These are phyloP conservation scores for Xerocomus brunneocitrinus DNA, from an alignment of 768 basidiomycete genomes.

Conservation along the genomic window DNA sequence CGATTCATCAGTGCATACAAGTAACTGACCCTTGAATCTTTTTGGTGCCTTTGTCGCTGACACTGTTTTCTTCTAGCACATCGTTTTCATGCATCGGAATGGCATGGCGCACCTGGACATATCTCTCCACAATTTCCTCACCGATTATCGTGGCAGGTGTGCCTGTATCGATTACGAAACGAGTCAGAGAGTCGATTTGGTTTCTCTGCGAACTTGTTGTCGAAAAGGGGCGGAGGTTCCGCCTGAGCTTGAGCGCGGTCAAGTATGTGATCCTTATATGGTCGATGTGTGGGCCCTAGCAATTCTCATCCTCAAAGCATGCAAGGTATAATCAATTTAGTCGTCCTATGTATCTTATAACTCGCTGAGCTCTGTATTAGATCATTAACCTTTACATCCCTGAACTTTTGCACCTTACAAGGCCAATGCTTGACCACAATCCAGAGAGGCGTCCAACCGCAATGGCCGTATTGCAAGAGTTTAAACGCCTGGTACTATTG, in stretches of 20 bases:
- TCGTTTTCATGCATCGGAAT: conserved; percentile 65
- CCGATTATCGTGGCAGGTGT: conserved; percentile 58
- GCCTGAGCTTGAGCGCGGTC: conserved; percentile 59
- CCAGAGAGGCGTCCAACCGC: conserved; percentile 52
- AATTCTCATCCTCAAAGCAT: conserved; percentile 57
- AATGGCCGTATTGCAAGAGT: conserved; percentile 43
- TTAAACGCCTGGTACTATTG: conserved; percentile 44
- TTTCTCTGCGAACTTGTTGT: conserved; percentile 36
- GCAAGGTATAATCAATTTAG: conserved; percentile 47
- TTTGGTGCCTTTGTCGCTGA: background rate
- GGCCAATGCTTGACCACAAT: conserved; percentile 54
- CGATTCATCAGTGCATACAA: conserved; percentile 66
- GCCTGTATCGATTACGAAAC: conserved; percentile 74
- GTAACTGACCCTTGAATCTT: conserved; percentile 30
- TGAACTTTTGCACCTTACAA: conserved; percentile 52
- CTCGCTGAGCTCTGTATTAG: conserved; percentile 32
- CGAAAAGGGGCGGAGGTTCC: conserved; percentile 63
- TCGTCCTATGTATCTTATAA: background rate
- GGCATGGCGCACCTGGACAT: conserved; percentile 69
- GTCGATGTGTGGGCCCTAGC: conserved; percentile 72
- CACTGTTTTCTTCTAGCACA: conserved; percentile 42
- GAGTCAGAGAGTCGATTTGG: conserved; percentile 47
- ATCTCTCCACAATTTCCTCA: conserved; percentile 63
- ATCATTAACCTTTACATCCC: conserved; percentile 54
- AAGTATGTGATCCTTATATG: conserved; percentile 56